Evolutionary conservation across 768 basidiomycete genomes (phyloP), one percentile per base, ranked within the genome.

Genomic region (Amanita muscaria): DNA sequence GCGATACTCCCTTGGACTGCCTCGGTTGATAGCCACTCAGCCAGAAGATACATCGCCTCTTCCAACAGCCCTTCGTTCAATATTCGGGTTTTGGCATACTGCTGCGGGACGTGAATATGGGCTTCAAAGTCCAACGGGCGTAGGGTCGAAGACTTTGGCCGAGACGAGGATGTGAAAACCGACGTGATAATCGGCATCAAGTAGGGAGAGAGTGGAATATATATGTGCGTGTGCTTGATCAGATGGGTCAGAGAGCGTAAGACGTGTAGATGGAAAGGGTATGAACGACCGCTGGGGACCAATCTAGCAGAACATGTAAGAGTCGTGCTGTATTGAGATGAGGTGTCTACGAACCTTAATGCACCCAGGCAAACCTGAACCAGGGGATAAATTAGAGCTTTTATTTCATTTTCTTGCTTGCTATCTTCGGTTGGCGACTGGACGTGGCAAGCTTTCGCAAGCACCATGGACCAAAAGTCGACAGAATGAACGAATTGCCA

Each of bases 401-500:
- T 76, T 46, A 98, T 72, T 49, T 86, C 85, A 59, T 83, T 90
- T 56, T 83, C 84, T 42, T 74, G 62, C 15, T 67, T 72, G n/a
- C 27, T 25, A 6, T 23, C 27, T 38, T 37, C 35, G 23, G 69
- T 67, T 43, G 72, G 73, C 11, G 61, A 58, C 54, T 80, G 67
- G 22, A 67, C 65, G 55, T 82, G 79, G 56, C 88, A 93, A 12
- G 89, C 83, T 34, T 82, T 72, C 16, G 82, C 84, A 8, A 99
- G 73, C 8, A 97, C 90, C 32, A 88, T 72, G 31, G 79, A 76
- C 96, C 96, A 99, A 56, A 98, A 98, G 67, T 99, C 96, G 51
- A 99, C 69, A 47, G 81, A 88, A 60, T 99, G 96, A 2, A 83
- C 86, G 53, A 84, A 97, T 65, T 97, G 96, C 96, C 96, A 99